Evolutionary conservation across 495 filamentous ascomycete species (phyloP).

Genomic region (Penicillium pulvis): DNA sequence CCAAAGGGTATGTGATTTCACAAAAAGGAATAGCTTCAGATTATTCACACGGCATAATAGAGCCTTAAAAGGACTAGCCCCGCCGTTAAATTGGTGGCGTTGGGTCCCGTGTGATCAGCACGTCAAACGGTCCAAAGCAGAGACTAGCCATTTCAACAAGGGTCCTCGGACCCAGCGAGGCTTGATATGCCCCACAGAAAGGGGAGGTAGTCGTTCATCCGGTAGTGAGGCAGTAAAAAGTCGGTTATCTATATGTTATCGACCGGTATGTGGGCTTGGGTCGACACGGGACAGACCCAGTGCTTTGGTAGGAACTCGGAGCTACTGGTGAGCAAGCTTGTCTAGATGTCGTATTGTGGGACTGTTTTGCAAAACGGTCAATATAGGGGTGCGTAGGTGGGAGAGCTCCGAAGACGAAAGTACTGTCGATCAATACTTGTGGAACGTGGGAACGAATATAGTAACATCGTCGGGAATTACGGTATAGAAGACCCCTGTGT

Average conservation of each 20-base stretch:
- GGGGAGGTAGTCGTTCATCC: not conserved
- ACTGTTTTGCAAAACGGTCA: not conserved
- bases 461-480: conserved; percentile 2
- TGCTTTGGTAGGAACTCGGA: not conserved
- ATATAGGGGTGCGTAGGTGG: not conserved
- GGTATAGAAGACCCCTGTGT: not conserved
- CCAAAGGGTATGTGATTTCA: not conserved
- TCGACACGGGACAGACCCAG: conserved; percentile 5
- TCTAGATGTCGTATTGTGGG: not conserved
- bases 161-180: not conserved
- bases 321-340: not conserved
- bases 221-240: not conserved
- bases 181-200: conserved; percentile 3
- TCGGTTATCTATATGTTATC: not conserved
- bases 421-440: conserved; percentile 10
- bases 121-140: conserved; percentile 8
- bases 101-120: conserved; percentile 19
- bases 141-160: conserved; percentile 5
- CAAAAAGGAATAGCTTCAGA: not conserved
- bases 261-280: not conserved
- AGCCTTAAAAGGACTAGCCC: not conserved
- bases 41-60: not conserved
- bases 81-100: conserved; percentile 19
- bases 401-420: not conserved
- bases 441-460: not conserved